Conservation (phyloP, 345 rosid genomes). For the Brassica rapa region DNA sequence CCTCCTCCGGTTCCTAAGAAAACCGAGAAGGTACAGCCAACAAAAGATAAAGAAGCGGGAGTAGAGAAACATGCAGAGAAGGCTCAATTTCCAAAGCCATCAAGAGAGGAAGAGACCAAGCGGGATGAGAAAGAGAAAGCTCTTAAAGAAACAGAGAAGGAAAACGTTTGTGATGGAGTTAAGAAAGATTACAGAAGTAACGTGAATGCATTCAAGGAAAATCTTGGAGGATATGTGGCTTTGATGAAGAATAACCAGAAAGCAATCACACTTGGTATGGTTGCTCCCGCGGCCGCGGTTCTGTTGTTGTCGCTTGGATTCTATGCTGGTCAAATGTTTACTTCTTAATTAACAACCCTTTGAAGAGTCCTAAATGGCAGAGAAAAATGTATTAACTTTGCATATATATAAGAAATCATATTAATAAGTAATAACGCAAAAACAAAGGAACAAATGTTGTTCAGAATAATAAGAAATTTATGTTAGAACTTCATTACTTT, state of each 20-base stretch:
- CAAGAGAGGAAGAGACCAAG: constrained; percentile 5
- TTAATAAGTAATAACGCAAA: not conserved
- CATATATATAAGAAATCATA: not conserved
- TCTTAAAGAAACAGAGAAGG: not conserved
- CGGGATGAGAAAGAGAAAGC: constrained; percentile 20
- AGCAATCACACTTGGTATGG: constrained; percentile 24
- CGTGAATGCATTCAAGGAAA: constrained; percentile 31
- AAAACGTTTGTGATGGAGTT: constrained; percentile 14
- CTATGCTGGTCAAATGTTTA: constrained; percentile 33
- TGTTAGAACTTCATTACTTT: not conserved
- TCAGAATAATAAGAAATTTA: not conserved
- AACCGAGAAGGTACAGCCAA: not conserved
- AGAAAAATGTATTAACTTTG: constrained; percentile 6
- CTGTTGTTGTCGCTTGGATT: constrained; percentile 37
- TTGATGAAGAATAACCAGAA: constrained; percentile 35
- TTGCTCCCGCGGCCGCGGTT: constrained; percentile 31
- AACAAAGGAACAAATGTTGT: not conserved
- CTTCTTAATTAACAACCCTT: constrained; percentile 5
- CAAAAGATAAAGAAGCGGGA: constrained; percentile 4
- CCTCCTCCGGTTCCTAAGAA: constrained; percentile 14
- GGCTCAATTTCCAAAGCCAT: constrained; percentile 7
- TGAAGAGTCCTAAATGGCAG: not conserved
- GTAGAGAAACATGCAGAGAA: constrained; percentile 6
- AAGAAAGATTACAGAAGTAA: constrained; percentile 25
- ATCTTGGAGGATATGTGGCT: constrained; percentile 36